Evolutionary conservation across 1,284 basidiomycete species (phyloP).

Genomic region (Moesziomyces aphidis): DNA sequence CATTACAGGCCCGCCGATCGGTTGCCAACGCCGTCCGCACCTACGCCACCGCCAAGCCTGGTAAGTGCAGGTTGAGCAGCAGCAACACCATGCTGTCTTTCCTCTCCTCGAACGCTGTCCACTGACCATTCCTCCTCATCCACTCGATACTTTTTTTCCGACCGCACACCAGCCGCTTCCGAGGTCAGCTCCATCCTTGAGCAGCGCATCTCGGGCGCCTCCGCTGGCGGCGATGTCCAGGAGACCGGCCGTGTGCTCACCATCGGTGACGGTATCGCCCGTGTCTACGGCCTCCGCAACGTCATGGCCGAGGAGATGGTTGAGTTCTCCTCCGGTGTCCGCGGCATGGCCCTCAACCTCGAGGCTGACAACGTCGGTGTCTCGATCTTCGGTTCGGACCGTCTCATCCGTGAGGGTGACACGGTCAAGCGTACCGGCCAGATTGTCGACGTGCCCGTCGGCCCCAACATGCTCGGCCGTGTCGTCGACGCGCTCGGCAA

Average conservation of each 20-base stretch:
- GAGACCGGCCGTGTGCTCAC: slow-evolving; percentile 98
- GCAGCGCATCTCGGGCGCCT: slow-evolving; percentile 93
- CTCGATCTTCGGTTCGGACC: slow-evolving; percentile 99
- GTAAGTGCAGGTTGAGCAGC: slow-evolving; percentile 75
- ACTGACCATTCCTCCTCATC: slow-evolving; percentile 3
- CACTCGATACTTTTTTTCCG: slow-evolving; percentile 7
- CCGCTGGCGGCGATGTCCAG: slow-evolving; percentile 91
- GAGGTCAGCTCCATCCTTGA: slow-evolving; percentile 99
- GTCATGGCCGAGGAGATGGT: slow-evolving; percentile 99
- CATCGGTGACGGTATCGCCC: slow-evolving; percentile 99
- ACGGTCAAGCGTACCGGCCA: slow-evolving; percentile 99
- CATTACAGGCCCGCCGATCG: slow-evolving; percentile 73
- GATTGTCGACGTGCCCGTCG: slow-evolving; percentile 99
- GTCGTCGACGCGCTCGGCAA: slow-evolving; percentile 99
- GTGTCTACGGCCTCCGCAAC: slow-evolving; percentile 86
- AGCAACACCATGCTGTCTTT: background rate
- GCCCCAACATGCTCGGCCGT: slow-evolving; percentile 93
- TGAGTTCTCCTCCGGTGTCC: slow-evolving; percentile 98
- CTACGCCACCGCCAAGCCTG: slow-evolving; percentile 98
- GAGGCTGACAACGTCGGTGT: slow-evolving; percentile 99
- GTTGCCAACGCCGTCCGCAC: slow-evolving; percentile 69
- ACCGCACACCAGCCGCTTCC: slow-evolving; percentile 80
- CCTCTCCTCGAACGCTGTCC: no score
- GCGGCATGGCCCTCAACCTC: slow-evolving; percentile 95
- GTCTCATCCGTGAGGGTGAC: slow-evolving; percentile 99